A percentile compares a stretch with the other conserved stretches of the same genome.
phyloP scores from a whole-genome alignment of 1,284 basidiomycete species.

The Sparassis latifolia region DNA sequence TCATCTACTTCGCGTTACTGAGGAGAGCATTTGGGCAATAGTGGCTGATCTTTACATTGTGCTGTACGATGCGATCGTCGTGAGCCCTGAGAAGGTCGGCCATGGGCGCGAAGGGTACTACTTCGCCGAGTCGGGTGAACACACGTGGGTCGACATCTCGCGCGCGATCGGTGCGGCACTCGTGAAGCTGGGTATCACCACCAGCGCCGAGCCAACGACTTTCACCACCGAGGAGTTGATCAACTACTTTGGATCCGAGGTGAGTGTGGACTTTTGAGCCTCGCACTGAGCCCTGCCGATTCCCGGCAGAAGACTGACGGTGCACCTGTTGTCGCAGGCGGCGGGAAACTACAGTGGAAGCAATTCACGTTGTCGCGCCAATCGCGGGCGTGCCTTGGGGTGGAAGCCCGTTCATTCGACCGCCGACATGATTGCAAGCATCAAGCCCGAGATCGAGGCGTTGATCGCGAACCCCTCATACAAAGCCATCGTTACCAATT shows the following conservation, averaged over 20 bases:
- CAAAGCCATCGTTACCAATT: too few species aligned
- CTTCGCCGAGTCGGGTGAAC: conserved; percentile 42
- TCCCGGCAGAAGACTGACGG: background rate
- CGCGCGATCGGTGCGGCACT: conserved; percentile 32
- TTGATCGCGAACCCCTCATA: too few species aligned
- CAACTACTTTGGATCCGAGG: conserved; percentile 20
- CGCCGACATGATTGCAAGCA: conserved; percentile 27
- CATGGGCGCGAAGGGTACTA: conserved; percentile 43
- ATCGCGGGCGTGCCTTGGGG: conserved; percentile 34
- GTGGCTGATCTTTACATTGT: conserved; percentile 20
- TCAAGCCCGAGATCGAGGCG: conserved; percentile 11
- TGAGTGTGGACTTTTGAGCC: conserved; percentile 2
- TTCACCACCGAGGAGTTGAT: conserved; percentile 29
- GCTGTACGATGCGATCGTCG: conserved; percentile 17
- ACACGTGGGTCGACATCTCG: conserved; percentile 30
- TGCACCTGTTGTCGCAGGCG: conserved; percentile 1
- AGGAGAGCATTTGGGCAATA: conserved; percentile 1
- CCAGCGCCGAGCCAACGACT: background rate
- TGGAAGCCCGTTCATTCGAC: conserved; percentile 30
- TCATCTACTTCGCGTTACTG: background rate
- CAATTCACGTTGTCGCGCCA: conserved; percentile 36
- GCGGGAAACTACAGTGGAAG: conserved; percentile 26
- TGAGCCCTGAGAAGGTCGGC: conserved; percentile 13
- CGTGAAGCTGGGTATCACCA: conserved; percentile 12
- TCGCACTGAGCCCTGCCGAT: background rate